Evolutionary conservation across 257 asterid genomes (phyloP).

Genomic region (Henckelia pumila): DNA sequence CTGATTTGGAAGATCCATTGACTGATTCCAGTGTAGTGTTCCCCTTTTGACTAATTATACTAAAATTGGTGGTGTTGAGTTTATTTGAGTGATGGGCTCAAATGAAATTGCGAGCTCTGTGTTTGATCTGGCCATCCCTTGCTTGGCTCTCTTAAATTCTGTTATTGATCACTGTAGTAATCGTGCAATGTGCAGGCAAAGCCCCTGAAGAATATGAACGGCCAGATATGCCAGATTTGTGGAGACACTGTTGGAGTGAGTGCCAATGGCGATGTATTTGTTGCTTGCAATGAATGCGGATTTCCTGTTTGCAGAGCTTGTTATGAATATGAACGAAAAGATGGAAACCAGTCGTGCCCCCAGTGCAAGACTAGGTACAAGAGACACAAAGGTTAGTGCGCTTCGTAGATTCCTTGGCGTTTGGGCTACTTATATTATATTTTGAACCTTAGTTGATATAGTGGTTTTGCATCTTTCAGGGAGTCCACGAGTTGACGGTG

Average conservation of each 20-base stretch:
- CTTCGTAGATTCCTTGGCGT: background rate
- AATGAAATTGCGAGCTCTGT: background rate
- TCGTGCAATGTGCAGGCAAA: conserved; percentile 50
- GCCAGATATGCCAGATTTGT: conserved; percentile 77
- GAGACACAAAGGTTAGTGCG: conserved; percentile 56
- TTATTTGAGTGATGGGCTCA: background rate
- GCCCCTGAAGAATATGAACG: conserved; percentile 53
- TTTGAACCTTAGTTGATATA: conserved; percentile 12
- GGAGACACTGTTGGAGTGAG: conserved; percentile 64
- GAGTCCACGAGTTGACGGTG: conserved; percentile 77
- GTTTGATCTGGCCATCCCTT: background rate
- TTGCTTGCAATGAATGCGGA: conserved; percentile 80
- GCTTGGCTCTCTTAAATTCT: background rate
- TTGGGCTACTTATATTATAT: background rate
- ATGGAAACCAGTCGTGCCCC: conserved; percentile 71
- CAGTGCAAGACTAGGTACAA: conserved; percentile 81
- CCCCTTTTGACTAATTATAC: background rate
- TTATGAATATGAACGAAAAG: conserved; percentile 76
- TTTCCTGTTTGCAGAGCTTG: conserved; percentile 84
- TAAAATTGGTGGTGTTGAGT: conserved; percentile 6
- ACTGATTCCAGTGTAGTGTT: background rate
- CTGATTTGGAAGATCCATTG: background rate
- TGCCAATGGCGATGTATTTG: conserved; percentile 55
- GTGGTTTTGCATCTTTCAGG: conserved; percentile 36
- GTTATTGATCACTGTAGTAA: background rate